Evolutionary conservation across 2,329 filamentous ascomycete species (phyloP), one percentile per base, ranked within the genome.

Genomic region (Aspergillus sp.): DNA sequence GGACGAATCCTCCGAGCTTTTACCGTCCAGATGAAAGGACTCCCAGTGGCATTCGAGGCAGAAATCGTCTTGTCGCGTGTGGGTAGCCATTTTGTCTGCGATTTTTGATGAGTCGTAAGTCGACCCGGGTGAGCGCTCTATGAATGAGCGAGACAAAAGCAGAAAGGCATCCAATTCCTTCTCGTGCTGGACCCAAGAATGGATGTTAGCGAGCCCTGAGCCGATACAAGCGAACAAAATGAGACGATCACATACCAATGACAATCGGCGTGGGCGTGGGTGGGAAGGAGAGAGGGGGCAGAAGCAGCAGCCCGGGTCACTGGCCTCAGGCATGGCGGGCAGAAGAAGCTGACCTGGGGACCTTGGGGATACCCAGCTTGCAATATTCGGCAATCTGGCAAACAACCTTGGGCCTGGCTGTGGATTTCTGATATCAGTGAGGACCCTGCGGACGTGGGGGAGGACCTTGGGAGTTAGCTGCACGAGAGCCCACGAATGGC

Each of bases 21-120:
- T 70, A 7, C 67, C 66, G 56, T 72, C 70, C 40, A 75, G 69
- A 59, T 73, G 68, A 40, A 76, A 73, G 3, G 67, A 64, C 48
- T 76, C 71, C 75, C 74, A 77, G 45, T 74, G 73, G 58, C 74
- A 77, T 64, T 76, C 74, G 23, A 77, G 69, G 60, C 75, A 77
- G 61, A 72, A 75, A 53, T 73, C 68, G 50, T 69, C 67, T 44
- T 63, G 62, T 54, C 67, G 66, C 48, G 66, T 57, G 61, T 71
- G 69, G 55, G 69, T 65, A 51, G 67, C 63, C 73, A 75, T 76
- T 55, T 56, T 68, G 64, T 35, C 33, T 31, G 52, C 9, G 14
- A 31, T 47, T 54, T 54, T 12, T 19, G 44, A 41, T 33, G 43
- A 48, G 43, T 48, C 52, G 43, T 21, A 17, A 31, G 33, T 44